Evolutionary conservation across 768 basidiomycete genomes (phyloP).

Genomic region (Collybia sordida): DNA sequence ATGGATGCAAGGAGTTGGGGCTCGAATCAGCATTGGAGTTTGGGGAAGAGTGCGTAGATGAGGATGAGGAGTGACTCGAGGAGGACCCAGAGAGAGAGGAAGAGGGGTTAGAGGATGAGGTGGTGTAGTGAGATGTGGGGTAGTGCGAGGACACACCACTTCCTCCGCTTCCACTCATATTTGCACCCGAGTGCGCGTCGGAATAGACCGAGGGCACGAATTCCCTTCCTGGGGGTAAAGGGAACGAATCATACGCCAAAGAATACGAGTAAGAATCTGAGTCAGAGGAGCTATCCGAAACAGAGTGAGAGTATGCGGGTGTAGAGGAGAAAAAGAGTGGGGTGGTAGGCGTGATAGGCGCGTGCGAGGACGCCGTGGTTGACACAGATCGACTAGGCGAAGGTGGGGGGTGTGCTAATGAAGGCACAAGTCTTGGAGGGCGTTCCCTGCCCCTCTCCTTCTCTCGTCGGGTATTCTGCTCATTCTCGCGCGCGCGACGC

Average conservation of each 20-base stretch:
- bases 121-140: no score
- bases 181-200: no score
- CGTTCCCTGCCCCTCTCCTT: slow-evolving; percentile 1
- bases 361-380: slow-evolving; percentile 3
- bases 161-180: no score
- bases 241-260: background rate
- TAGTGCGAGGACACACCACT: no score
- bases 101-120: background rate
- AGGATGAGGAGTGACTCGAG: no score
- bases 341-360: slow-evolving; percentile 4
- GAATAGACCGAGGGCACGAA: no score
- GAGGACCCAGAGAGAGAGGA: no score
- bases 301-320: background rate
- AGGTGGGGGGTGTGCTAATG: slow-evolving; percentile 11
- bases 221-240: background rate
- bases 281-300: background rate
- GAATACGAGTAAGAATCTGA: background rate
- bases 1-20: no score
- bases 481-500: background rate
- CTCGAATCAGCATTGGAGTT: no score
- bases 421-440: slow-evolving; percentile 14
- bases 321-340: background rate
- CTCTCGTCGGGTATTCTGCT: background rate
- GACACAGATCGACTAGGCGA: slow-evolving; percentile 10
- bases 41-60: no score